Evolutionary conservation across 306 rosid species (phyloP).

Genomic region (Potentilla sterilis): DNA sequence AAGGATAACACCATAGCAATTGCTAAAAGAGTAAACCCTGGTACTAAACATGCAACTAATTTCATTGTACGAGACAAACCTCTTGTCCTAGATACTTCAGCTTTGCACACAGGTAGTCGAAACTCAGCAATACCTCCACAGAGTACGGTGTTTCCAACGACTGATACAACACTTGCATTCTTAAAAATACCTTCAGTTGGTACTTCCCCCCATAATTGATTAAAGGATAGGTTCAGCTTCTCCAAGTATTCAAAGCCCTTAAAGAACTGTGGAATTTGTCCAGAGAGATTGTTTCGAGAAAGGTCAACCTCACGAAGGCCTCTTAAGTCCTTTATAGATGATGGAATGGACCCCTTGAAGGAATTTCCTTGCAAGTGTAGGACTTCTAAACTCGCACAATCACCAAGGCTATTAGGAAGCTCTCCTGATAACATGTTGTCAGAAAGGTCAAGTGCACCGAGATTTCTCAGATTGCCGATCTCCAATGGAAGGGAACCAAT

Average conservation of each 20-base stretch:
- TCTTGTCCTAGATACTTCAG: too few species aligned
- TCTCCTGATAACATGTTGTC: too few species aligned
- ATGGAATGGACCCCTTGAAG: not conserved
- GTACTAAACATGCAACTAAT: too few species aligned
- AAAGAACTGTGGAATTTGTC: not conserved
- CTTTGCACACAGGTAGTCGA: too few species aligned
- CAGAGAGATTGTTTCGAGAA: not conserved
- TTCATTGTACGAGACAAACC: too few species aligned
- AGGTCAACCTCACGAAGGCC: not conserved
- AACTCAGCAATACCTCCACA: too few species aligned
- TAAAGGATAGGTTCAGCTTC: not conserved
- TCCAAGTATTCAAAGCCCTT: not conserved
- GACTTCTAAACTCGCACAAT: not conserved
- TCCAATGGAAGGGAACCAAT: too few species aligned
- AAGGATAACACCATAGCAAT: too few species aligned
- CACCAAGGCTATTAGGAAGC: too few species aligned
- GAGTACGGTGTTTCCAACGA: not conserved
- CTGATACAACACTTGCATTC: not conserved
- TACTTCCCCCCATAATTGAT: not conserved
- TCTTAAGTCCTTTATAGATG: not conserved
- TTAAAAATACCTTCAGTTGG: not conserved
- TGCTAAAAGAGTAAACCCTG: too few species aligned
- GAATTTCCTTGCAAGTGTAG: not conserved
- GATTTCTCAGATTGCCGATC: too few species aligned
- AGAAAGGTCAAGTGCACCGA: too few species aligned